These are phyloP conservation scores for Phaeophleospora eucalypticola DNA, from an alignment of 2,329 filamentous ascomycete genomes.

Conservation along the genomic window DNA sequence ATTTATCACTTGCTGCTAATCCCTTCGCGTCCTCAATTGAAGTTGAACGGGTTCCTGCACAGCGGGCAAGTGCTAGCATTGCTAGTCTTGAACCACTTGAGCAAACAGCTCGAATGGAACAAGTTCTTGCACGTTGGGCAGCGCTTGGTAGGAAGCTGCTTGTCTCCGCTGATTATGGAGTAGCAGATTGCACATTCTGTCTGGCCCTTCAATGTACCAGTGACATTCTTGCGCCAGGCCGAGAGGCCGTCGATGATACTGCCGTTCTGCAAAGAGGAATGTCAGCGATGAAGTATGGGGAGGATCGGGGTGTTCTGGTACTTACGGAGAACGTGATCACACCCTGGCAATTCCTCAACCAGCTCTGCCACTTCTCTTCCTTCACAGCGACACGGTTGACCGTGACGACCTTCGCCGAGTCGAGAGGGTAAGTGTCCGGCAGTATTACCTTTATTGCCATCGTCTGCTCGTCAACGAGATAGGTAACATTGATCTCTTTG, in stretches of 20 bases:
- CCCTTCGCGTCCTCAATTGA: too few relatives aligned
- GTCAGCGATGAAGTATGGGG: too few relatives aligned
- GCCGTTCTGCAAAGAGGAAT: slow-evolving; percentile 63
- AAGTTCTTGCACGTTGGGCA: slow-evolving; percentile 91
- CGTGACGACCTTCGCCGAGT: slow-evolving; percentile 69
- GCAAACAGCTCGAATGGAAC: slow-evolving; percentile 86
- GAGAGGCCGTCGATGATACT: slow-evolving; percentile 81
- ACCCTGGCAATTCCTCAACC: slow-evolving; percentile 82
- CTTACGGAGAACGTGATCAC: slow-evolving; percentile 82
- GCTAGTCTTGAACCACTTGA: slow-evolving; percentile 95
- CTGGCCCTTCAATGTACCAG: slow-evolving; percentile 84
- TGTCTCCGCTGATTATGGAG: slow-evolving; percentile 83
- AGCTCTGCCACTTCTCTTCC: slow-evolving; percentile 88
- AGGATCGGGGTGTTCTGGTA: too few relatives aligned
- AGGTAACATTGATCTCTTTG: slow-evolving; percentile 76
- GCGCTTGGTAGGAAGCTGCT: slow-evolving; percentile 84
- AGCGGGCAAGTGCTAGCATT: slow-evolving; percentile 88
- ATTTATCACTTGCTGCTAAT: too few relatives aligned
- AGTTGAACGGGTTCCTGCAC: slow-evolving; percentile 81
- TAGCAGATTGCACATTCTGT: slow-evolving; percentile 89
- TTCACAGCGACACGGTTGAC: slow-evolving; percentile 80
- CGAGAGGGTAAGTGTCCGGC: slow-evolving; percentile 77
- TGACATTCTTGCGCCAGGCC: slow-evolving; percentile 81
- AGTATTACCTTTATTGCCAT: slow-evolving; percentile 79
- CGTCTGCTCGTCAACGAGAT: slow-evolving; percentile 81